Evolutionary conservation across 2,329 filamentous ascomycete species (phyloP), one percentile per base, ranked within the genome.

Genomic region (Fusarium verrucosum): DNA sequence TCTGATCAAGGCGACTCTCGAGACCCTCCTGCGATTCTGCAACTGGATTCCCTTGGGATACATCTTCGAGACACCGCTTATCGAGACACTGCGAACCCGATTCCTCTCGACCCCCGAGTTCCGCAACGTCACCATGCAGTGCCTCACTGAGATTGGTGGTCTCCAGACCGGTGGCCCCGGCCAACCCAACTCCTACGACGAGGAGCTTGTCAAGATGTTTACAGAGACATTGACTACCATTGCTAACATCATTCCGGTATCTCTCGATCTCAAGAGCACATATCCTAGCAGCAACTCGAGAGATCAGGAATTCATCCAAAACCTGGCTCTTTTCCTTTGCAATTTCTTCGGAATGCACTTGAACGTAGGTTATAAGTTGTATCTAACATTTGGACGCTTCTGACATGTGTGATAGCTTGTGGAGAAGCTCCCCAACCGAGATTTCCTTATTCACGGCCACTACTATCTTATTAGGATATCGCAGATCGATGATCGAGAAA

Each of bases 41-140:
- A 98, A 98, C 83, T 99, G 95, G 95, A 99, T 99, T 55, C 95
- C 95, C 1, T 82, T 99, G 35, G 95, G 96, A 55, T 99, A 97
- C 80, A 98, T 99, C 70, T 99, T 99, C 79, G 95, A 99, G 83
- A 99, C 94, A 0, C 89, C 92, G 32, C 89, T 99, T 66, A 98
- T 99, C 78, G 93, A 97, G 73, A 98, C 94, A 1, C 82, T 99
- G 62, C 89, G 95, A 68, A 96, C 90, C 56, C 89, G 95, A 50
- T 99, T 99, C 79, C 84, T 99, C 57, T 92, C 96, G 71, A 89
- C 92, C 25, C 93, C 94, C 35, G 94, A 97, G 72, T 99, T 98
- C 80, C 91, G 96, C 57, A 99, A 99, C 77, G 88, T 98, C 70
- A 97, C 95, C 2, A 84, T 99, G 63, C 97, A 99, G 79, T 97